Base-by-base conservation (phyloP, 2,329 filamentous ascomycete genomes). In the Colletotrichum costaricense region DNA sequence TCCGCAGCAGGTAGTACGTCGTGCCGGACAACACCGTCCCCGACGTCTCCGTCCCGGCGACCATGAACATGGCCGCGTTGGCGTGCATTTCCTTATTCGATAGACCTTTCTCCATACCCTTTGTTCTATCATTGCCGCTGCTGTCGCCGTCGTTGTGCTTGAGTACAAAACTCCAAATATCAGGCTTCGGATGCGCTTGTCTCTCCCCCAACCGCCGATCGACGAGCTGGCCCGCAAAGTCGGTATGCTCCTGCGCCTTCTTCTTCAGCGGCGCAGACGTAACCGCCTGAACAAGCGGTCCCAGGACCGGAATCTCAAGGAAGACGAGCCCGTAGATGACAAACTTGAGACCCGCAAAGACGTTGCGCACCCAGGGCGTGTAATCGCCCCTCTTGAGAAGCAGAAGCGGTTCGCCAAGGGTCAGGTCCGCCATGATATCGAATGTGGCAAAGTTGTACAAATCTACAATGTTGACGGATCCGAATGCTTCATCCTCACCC, bases 41-140 rank as follows among this genome's bases (percentile, higher is more conserved):
- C 0, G 85, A 87, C 0, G 86, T 88, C 71, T 88, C 86, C 14
- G 80, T 82, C 0, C 86, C 86, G 0, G 83, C 86, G 2, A 80
- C 35, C 54, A 82, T 77, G n/a, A 82, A 64, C 2, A 72, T 59
- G 3, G 75, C 69, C 8, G 76, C 66, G 11, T 75, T 79, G 55
- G 67, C 67, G 4, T 67, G 58, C 24, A 79, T 71, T 38, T 73
- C 63, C 26, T 4, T 4, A 4, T n/a, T 3, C 7, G 42, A 49
- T 7, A 49, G 8, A 24, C 63, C 54, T 64, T 16, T 9, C 59
- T 46, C 30, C 35, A 59, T 19, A 2, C 14, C 11, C 11, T 24
- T 60, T 0, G 2, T 5, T 16, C 16, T 16, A 7, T 42, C 38
- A 19, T 7, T 3, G 2, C 7, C 16, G 14, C 38, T 42, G 38